Base-by-base conservation (phyloP, 2,329 filamentous ascomycete genomes). In the Pyrenochaeta sp. region DNA sequence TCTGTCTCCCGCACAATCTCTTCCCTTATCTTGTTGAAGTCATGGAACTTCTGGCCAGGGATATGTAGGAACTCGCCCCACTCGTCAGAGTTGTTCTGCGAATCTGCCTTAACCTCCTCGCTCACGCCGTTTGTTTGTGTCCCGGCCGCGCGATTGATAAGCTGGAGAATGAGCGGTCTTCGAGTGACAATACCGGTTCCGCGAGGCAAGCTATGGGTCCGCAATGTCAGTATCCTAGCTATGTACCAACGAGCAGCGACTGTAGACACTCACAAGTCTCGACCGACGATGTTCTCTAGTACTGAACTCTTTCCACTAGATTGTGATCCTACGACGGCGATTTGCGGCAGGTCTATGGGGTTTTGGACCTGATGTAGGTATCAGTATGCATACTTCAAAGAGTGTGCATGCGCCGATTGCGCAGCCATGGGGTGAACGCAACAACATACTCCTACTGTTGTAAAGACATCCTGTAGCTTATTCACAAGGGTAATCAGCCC, bases 231-330 rank as follows among this genome's bases (percentile, higher is more conserved):
- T 72, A 62, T 65, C 64, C 56, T 50, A 37, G 58, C 58, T 54
- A 44, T 53, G 54, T 46, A 43, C 52, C 28, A n/a, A 45, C 36
- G 45, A 37, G 44, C 36, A 27, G 42, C n/a, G 39, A 27, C 39
- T 36, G 42, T 22, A 36, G 40, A 45, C 57, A 85, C 92, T 83
- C 85, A 98, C 94, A 99, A 99, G 82, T 99, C 95, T 84, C 95
- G 88, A 58, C 95, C 95, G 56, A 99, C 95, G 74, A 99, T 99
- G 77, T 99, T 99, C 81, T 99, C 95, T 74, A 99, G 82, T 70
- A 99, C 95, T 19, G 95, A 99, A 85, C 93, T 97, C 89, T 99
- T 99, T 82, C 95, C 95, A 80, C 94, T 97, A 22, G 95, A 99
- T 83, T 99, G 95, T 80, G 93, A 97, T 75, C 95, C 95, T 56